A percentile compares a stretch with the other conserved stretches of the same genome.
These are phyloP conservation scores for Ceratocystis ficicola DNA, from an alignment of 2,329 filamentous ascomycete species.

Conservation along the genomic window DNA sequence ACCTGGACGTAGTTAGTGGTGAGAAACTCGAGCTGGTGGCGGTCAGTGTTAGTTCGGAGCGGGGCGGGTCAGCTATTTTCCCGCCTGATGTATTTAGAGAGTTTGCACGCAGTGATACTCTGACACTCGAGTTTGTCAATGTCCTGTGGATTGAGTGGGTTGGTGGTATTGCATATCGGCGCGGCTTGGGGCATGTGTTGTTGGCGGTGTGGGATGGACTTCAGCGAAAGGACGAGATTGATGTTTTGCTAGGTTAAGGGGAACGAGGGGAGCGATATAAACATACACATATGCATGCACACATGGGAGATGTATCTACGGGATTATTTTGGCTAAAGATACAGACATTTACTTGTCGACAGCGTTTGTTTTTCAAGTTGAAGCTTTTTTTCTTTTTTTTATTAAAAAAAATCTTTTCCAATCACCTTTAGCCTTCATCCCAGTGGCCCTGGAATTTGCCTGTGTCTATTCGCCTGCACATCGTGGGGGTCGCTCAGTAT, in stretches of 20 bases:
- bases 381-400: not conserved
- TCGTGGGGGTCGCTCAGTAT: too few species aligned
- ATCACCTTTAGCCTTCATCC: not conserved
- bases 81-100: slow-evolving; percentile 33
- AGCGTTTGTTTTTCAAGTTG: not conserved
- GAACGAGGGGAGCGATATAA: not conserved
- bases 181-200: slow-evolving; percentile 35
- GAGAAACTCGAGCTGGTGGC: slow-evolving; percentile 36
- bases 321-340: not conserved
- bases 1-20: slow-evolving; percentile 28
- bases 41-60: slow-evolving; percentile 33
- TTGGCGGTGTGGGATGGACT: slow-evolving; percentile 33
- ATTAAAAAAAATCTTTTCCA: not conserved
- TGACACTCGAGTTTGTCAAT: slow-evolving; percentile 37
- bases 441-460: too few species aligned
- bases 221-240: slow-evolving; percentile 31
- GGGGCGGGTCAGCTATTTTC: slow-evolving; percentile 33
- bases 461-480: too few species aligned
- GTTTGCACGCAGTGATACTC: slow-evolving; percentile 30
- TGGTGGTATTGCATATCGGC: slow-evolving; percentile 33
- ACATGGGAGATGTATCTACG: not conserved
- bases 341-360: not conserved
- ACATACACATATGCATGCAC: not conserved
- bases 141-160: slow-evolving; percentile 38
- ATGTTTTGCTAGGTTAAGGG: slow-evolving; percentile 33